Percentiles rank a stretch among this genome's conserved stretches.
phyloP scores from a whole-genome alignment of 108 stramenopile species.

The Nitzschia sp. region DNA sequence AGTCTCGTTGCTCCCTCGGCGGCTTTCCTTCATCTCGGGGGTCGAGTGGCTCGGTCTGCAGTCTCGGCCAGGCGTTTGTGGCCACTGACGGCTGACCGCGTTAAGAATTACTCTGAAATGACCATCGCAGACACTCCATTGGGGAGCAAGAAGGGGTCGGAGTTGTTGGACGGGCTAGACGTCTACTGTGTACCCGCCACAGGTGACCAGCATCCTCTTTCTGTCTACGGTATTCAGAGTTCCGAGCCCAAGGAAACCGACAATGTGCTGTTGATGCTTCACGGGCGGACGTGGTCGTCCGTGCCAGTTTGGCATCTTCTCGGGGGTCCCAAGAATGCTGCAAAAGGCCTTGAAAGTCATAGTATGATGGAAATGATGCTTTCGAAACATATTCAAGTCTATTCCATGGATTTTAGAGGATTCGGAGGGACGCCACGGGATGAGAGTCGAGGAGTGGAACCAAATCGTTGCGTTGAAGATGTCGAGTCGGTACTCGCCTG shows the following conservation, averaged over 20 bases:
- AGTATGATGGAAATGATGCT: constrained; percentile 69
- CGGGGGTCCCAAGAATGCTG: constrained; percentile 33
- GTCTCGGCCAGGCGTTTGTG: neutral
- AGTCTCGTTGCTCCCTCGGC: neutral
- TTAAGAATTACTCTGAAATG: constrained; percentile 16
- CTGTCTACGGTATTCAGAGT: constrained; percentile 73
- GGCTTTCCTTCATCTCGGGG: neutral
- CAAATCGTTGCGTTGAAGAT: constrained; percentile 74
- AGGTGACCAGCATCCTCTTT: constrained; percentile 69
- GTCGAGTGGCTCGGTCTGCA: neutral
- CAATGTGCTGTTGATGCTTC: constrained; percentile 65
- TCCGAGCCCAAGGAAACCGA: constrained; percentile 22
- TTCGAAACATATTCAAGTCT: constrained; percentile 64
- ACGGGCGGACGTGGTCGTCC: constrained; percentile 89
- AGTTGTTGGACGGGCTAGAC: constrained; percentile 68
- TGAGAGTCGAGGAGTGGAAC: constrained; percentile 61
- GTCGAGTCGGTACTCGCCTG: constrained; percentile 76
- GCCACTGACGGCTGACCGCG: neutral
- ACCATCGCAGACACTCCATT: constrained; percentile 46
- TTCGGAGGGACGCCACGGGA: constrained; percentile 86
- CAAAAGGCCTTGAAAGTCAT: constrained; percentile 42
- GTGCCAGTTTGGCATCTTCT: constrained; percentile 85
- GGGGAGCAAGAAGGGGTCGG: constrained; percentile 32
- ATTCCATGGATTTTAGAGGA: constrained; percentile 90
- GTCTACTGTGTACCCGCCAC: constrained; percentile 64